Evolutionary conservation across 1,139 yeast species (phyloP).

Genomic region (Saccharomyces pastorianus): DNA sequence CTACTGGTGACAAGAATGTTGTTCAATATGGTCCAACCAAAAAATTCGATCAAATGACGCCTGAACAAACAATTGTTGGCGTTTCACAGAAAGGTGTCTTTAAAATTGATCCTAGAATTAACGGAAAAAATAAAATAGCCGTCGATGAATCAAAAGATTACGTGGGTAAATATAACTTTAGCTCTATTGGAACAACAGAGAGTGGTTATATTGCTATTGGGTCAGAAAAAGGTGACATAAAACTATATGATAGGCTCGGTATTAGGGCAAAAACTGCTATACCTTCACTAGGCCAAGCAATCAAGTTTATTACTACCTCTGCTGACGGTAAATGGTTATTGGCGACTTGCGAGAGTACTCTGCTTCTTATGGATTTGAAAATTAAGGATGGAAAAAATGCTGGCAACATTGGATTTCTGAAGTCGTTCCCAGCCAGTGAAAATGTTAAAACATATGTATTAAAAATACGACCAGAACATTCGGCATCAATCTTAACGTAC

Average conservation of each 20-base stretch:
- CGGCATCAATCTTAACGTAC: constrained; percentile 50
- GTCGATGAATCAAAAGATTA: constrained; percentile 48
- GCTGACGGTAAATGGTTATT: constrained; percentile 77
- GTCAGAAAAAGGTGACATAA: constrained; percentile 63
- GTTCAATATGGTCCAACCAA: constrained; percentile 57
- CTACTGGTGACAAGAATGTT: constrained; percentile 41
- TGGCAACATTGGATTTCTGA: constrained; percentile 57
- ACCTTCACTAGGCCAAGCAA: constrained; percentile 75
- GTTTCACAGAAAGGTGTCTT: constrained; percentile 57
- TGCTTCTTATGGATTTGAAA: constrained; percentile 58
- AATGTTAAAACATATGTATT: constrained; percentile 67
- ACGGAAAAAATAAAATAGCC: constrained; percentile 46
- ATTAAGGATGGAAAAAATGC: constrained; percentile 55
- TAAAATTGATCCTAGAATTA: constrained; percentile 68
- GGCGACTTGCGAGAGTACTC: constrained; percentile 67
- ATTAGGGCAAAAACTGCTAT: constrained; percentile 65
- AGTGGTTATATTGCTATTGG: constrained; percentile 71
- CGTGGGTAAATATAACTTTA: constrained; percentile 49
- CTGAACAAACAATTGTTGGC: constrained; percentile 68
- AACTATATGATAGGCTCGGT: constrained; percentile 65
- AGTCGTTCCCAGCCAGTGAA: constrained; percentile 54
- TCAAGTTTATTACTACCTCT: constrained; percentile 59
- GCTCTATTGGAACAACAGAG: constrained; percentile 62
- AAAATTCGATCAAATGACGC: constrained; percentile 66
- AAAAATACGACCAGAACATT: constrained; percentile 63